A percentile compares a stretch with the other conserved stretches of the same genome.
Conservation (phyloP, 495 filamentous ascomycete species). For the Rhypophila decipiens region DNA sequence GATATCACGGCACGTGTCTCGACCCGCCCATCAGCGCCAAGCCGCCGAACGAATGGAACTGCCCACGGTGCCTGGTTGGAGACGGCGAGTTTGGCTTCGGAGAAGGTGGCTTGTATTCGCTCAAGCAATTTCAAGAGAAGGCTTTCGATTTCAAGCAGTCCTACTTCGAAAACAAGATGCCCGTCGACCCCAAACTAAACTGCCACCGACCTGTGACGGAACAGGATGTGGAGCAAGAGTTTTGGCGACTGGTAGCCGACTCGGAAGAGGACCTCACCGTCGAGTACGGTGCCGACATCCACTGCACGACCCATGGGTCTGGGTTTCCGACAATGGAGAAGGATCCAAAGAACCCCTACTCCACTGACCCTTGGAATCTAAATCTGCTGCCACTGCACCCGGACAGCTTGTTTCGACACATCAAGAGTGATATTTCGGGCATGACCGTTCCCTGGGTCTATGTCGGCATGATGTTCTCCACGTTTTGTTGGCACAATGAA, state of each 20-base stretch:
- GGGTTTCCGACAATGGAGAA: constrained; percentile 95
- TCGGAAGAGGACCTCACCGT: constrained; percentile 94
- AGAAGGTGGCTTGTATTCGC: constrained; percentile 91
- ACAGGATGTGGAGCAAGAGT: constrained; percentile 94
- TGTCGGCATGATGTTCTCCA: constrained; percentile 99
- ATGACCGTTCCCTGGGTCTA: constrained; percentile 99
- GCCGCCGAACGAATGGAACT: constrained; percentile 92
- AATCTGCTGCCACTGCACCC: constrained; percentile 87
- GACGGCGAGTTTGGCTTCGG: constrained; percentile 97
- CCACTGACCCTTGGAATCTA: constrained; percentile 91
- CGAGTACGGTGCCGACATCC: constrained; percentile 97
- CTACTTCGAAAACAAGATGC: constrained; percentile 89
- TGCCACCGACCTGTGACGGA: constrained; percentile 76
- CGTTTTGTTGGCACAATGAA: constrained; percentile 99
- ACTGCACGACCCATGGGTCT: constrained; percentile 96
- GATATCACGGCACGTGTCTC: constrained; percentile 82
- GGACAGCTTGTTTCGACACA: constrained; percentile 91
- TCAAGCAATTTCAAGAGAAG: constrained; percentile 95
- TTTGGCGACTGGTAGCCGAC: constrained; percentile 91
- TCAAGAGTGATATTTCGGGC: constrained; percentile 97
- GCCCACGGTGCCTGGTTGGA: constrained; percentile 88
- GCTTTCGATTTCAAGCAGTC: constrained; percentile 88
- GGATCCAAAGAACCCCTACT: constrained; percentile 77
- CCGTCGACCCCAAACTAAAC: constrained; percentile 77
- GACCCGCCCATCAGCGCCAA: constrained; percentile 75